Evolutionary conservation across 306 rosid genomes (phyloP).

Genomic region (Cyclanthera cordifolia): DNA sequence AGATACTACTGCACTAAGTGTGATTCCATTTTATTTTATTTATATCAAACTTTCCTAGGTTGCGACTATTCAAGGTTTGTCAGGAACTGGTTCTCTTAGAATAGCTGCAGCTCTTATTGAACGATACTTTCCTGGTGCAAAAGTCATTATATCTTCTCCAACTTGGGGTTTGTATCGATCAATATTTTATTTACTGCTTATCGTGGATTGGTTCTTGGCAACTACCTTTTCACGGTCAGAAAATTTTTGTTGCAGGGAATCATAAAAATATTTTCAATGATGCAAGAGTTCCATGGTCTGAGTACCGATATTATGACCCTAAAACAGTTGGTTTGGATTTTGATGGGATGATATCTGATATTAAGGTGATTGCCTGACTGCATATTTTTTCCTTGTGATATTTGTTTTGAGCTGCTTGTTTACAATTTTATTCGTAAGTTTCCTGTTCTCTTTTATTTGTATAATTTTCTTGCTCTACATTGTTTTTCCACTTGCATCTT

Average conservation of each 20-base stretch:
- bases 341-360: constrained; percentile 87
- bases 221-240: constrained; percentile 4
- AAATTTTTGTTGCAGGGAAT: constrained; percentile 47
- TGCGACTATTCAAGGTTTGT: constrained; percentile 94
- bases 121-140: constrained; percentile 77
- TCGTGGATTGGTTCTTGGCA: constrained; percentile 16
- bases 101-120: constrained; percentile 78
- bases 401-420: neutral
- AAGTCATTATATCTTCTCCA: constrained; percentile 86
- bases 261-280: constrained; percentile 96
- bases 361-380: constrained; percentile 39
- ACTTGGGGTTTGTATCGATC: constrained; percentile 71
- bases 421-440: neutral
- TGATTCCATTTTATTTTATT: constrained; percentile 2
- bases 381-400: neutral
- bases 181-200: constrained; percentile 11
- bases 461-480: neutral
- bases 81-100: constrained; percentile 96
- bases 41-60: constrained; percentile 33
- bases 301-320: constrained; percentile 84
- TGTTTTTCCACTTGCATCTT: neutral
- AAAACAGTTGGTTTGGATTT: constrained; percentile 98
- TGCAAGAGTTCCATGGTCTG: constrained; percentile 86
- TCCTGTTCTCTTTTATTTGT: neutral
- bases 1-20: neutral